Evolutionary conservation across 73 alveolate species (phyloP), one percentile per base, ranked within the genome.

Genomic region (Vitrella brassicaformis): DNA sequence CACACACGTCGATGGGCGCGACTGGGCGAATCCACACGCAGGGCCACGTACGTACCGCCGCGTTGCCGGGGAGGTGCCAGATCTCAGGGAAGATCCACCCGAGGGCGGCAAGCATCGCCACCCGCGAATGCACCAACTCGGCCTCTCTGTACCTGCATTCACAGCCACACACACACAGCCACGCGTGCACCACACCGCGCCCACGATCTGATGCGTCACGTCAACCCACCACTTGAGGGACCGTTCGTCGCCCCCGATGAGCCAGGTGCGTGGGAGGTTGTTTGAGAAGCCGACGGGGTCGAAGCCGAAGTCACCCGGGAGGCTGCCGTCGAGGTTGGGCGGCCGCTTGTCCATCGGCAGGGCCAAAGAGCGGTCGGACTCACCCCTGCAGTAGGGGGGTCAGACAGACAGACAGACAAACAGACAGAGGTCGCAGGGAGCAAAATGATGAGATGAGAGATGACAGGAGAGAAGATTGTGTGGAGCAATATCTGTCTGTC

Each of bases 61-160:
- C 56, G 56, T 39, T 39, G 4, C 56, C 56, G 14, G 22, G 22
- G 56, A 39, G 14, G 56, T 39, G 56, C 22, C 22, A 4, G 56
- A 39, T 39, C 56, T 39, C 56, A 14, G 56, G 56, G 56, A 39
- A 39, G 56, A 39, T 39, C 56, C 56, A 39, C 69, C 76, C 76
- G 67, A 70, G 76, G 27, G 45, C 69, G 66, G 76, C 76, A 64
- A 47, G 67, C 76, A 70, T 70, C 76, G 76, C 76, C 76, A 31
- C 31, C 69, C 76, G 76, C 69, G 67, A 64, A 66, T 70, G 76
- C 27, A 26, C 25, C 69, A 70, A 19, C 76, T 70, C 76, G 66
- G 76, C 76, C 76, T 70, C 76, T 47, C 76, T 70, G 76, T 70
- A 70, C n/a, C n/a, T n/a, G n/a, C n/a, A n/a, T n/a, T n/a, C n/a